phyloP scores from a whole-genome alignment of 441 rosid genomes.

The Eutrema salsugineum region DNA sequence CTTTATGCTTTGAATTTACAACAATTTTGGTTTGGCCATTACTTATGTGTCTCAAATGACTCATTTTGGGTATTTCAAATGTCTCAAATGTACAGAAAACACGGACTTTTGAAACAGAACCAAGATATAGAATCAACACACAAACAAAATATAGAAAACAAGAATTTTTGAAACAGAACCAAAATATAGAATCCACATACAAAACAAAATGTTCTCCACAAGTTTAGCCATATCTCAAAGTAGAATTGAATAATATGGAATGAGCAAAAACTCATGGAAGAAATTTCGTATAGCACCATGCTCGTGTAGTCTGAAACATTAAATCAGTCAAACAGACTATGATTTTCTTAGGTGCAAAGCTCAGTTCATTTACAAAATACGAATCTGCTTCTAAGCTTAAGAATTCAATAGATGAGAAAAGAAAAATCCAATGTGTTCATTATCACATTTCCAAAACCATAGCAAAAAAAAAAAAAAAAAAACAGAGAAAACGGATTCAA shows the following conservation, averaged over 20 bases:
- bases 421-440: not conserved
- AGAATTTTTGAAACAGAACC: not conserved
- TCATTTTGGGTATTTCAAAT: not conserved
- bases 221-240: not conserved
- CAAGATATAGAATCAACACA: not conserved
- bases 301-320: slow-evolving; percentile 38
- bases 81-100: not conserved
- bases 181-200: not conserved
- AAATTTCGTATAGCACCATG: slow-evolving; percentile 30
- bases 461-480: not conserved
- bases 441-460: not conserved
- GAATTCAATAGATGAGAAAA: too few species aligned
- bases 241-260: not conserved
- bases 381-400: not conserved
- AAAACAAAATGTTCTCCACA: not conserved
- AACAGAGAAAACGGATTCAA: not conserved
- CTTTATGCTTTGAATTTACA: not conserved
- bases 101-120: not conserved
- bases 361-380: too few species aligned
- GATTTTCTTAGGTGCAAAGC: slow-evolving; percentile 29
- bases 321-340: slow-evolving; percentile 24
- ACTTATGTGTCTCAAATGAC: not conserved
- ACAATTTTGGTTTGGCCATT: not conserved
- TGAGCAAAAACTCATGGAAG: not conserved
- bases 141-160: not conserved